Percentiles rank a stretch among this genome's conserved stretches.
Conservation (phyloP, 805 yeast species). For the Lachancea cidri region DNA sequence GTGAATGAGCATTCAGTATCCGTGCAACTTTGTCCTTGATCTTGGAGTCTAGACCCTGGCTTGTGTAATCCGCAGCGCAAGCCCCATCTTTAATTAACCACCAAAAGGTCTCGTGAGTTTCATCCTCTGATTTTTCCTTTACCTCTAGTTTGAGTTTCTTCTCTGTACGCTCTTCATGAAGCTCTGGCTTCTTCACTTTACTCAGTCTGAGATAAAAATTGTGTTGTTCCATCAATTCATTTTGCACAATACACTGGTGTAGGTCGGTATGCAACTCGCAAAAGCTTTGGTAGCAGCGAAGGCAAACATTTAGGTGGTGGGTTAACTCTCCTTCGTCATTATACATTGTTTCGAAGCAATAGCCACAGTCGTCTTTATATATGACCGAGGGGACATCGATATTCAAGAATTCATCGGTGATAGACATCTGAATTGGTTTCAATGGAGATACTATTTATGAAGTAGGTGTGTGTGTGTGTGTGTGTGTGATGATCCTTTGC, state of each 20-base stretch:
- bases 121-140: constrained; percentile 28
- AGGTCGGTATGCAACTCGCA: constrained; percentile 54
- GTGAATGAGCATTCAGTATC: constrained; percentile 28
- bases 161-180: constrained; percentile 18
- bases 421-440: constrained; percentile 3
- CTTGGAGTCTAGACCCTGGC: constrained; percentile 2
- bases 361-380: constrained; percentile 87
- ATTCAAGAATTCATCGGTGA: constrained; percentile 10
- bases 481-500: neutral
- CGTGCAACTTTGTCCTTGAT: constrained; percentile 14
- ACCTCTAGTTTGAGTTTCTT: constrained; percentile 32
- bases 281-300: constrained; percentile 67
- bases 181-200: constrained; percentile 44
- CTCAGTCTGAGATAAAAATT: constrained; percentile 52
- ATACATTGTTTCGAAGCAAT: constrained; percentile 67
- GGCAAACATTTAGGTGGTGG: constrained; percentile 59
- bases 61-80: constrained; percentile 6
- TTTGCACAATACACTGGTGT: constrained; percentile 41
- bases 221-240: constrained; percentile 42
- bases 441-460: neutral
- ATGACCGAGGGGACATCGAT: constrained; percentile 38
- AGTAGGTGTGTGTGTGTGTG: too few relatives aligned
- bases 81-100: constrained; percentile 18
- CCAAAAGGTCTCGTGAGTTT: constrained; percentile 29
- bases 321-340: constrained; percentile 33